A percentile compares a stretch with the other conserved stretches of the same genome.
Conservation (phyloP, 164 flowering plant genomes). For the Liquidambar formosana region DNA sequence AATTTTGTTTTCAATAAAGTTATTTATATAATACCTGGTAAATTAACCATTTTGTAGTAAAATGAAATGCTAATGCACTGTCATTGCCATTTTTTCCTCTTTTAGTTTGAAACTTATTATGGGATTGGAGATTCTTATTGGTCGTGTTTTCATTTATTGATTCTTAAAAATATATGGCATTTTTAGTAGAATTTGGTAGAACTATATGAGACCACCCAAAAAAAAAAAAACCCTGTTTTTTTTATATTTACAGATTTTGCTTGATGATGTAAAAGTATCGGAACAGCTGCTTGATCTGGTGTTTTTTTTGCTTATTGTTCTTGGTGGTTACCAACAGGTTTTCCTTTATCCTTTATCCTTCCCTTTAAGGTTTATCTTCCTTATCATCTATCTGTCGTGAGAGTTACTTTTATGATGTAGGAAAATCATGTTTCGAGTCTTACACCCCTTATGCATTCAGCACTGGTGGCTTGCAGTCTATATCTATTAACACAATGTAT, state of each 20-base stretch:
- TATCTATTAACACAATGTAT: slow-evolving; percentile 68
- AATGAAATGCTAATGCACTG: not conserved
- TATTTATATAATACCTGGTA: not conserved
- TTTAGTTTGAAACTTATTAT: not conserved
- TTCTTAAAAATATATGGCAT: not conserved
- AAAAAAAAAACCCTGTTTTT: not conserved
- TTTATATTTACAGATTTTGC: slow-evolving; percentile 63
- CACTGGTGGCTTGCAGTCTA: slow-evolving; percentile 77
- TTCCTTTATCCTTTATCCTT: slow-evolving; percentile 9
- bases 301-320: slow-evolving; percentile 59
- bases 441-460: slow-evolving; percentile 61
- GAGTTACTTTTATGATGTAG: slow-evolving; percentile 37
- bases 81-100: not conserved
- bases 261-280: slow-evolving; percentile 80
- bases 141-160: too few relatives aligned
- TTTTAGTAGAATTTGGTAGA: not conserved
- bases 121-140: not conserved
- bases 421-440: slow-evolving; percentile 36
- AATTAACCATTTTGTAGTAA: not conserved
- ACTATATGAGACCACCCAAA: not conserved
- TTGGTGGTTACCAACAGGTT: slow-evolving; percentile 69
- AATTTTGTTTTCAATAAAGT: not conserved
- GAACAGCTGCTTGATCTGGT: slow-evolving; percentile 88
- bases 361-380: slow-evolving; percentile 3
- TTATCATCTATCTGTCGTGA: slow-evolving; percentile 2